These are phyloP conservation scores for Agrocybe pediades DNA, from an alignment of 768 basidiomycete species.

Conservation along the genomic window DNA sequence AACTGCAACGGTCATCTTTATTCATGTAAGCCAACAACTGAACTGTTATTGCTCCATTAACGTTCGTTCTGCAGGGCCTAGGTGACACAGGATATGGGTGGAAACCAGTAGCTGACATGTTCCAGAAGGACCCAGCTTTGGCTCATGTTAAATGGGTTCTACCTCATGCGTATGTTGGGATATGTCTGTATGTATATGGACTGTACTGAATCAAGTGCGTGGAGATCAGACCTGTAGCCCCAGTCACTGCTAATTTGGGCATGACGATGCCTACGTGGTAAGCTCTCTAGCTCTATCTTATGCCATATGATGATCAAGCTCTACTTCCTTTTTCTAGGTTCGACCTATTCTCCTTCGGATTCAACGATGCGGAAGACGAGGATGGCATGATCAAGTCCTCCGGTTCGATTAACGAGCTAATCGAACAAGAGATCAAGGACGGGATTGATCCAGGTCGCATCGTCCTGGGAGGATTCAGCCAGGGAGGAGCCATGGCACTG, in stretches of 20 bases:
- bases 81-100: constrained; percentile 3
- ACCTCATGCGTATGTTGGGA: constrained; percentile 2
- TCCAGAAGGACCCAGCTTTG: neutral
- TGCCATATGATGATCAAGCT: too few relatives aligned
- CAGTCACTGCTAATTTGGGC: constrained; percentile 1
- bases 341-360: constrained; percentile 2
- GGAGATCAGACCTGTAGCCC: neutral
- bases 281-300: too few relatives aligned
- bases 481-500: constrained; percentile 2
- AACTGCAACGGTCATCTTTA: constrained; percentile 3
- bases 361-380: constrained; percentile 2
- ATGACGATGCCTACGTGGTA: constrained; percentile 2
- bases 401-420: neutral
- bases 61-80: neutral
- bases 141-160: constrained; percentile 7
- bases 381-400: constrained; percentile 1
- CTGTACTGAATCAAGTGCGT: neutral
- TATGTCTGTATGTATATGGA: neutral
- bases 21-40: neutral
- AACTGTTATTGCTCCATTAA: neutral
- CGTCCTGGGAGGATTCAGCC: constrained; percentile 5
- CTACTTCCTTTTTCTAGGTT: neutral
- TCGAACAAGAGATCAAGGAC: constrained; percentile 1
- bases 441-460: constrained; percentile 4
- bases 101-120: constrained; percentile 2